Conservation (phyloP, 2,329 filamentous ascomycete genomes). For the Alternaria viburni region DNA sequence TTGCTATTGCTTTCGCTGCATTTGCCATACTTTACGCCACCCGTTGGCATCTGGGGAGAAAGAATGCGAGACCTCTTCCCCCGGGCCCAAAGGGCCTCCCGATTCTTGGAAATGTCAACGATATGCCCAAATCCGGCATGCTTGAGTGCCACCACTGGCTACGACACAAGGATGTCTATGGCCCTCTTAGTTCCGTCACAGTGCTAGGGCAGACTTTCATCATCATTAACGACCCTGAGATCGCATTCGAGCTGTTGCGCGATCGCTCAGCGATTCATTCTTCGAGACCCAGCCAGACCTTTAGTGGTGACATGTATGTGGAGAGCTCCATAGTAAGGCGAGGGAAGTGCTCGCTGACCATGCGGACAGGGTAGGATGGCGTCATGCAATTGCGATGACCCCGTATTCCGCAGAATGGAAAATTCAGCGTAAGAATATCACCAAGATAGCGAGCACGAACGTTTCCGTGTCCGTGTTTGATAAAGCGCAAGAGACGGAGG, state of each 20-base stretch:
- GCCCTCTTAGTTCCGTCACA: slow-evolving; percentile 31
- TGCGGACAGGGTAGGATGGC: slow-evolving; percentile 25
- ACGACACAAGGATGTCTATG: slow-evolving; percentile 48
- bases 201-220: slow-evolving; percentile 33
- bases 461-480: slow-evolving; percentile 27
- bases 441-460: slow-evolving; percentile 27
- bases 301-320: slow-evolving; percentile 29
- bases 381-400: slow-evolving; percentile 21
- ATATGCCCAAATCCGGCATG: slow-evolving; percentile 51
- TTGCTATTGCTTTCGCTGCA: background rate
- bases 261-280: slow-evolving; percentile 32
- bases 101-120: slow-evolving; percentile 57
- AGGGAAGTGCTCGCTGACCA: background rate
- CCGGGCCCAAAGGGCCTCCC: slow-evolving; percentile 58
- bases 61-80: slow-evolving; percentile 43
- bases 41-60: background rate
- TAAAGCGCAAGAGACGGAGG: slow-evolving; percentile 27
- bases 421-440: slow-evolving; percentile 30
- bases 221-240: slow-evolving; percentile 29
- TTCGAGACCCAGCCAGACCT: slow-evolving; percentile 21
- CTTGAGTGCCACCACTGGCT: slow-evolving; percentile 53
- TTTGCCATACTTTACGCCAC: background rate
- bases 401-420: slow-evolving; percentile 25
- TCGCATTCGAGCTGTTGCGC: slow-evolving; percentile 32
- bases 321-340: slow-evolving; percentile 6